Percentiles rank a stretch among this genome's conserved stretches.
phyloP scores from a whole-genome alignment of 352 stramenopile species.

The Phytophthora constricta region DNA sequence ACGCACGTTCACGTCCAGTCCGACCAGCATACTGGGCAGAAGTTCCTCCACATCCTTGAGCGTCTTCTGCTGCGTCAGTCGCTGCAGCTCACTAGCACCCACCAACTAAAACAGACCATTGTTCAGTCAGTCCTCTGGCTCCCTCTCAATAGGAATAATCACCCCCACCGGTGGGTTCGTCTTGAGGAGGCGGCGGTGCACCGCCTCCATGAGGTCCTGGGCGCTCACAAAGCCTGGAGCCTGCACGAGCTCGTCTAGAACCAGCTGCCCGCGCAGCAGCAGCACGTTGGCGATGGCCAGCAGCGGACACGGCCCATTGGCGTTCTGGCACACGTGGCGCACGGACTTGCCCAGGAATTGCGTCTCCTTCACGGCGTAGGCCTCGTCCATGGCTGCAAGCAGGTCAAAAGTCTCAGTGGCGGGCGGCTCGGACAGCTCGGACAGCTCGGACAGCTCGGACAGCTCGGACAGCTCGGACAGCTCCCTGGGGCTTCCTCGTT shows the following conservation, averaged over 20 bases:
- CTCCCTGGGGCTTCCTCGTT: background rate
- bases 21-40: constrained; percentile 94
- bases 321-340: constrained; percentile 96
- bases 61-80: constrained; percentile 83
- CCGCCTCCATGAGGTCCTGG: constrained; percentile 90
- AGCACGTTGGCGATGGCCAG: constrained; percentile 97
- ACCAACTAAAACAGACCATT: constrained; percentile 39
- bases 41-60: constrained; percentile 91
- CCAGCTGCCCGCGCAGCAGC: constrained; percentile 91
- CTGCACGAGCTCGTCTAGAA: constrained; percentile 65
- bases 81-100: constrained; percentile 56
- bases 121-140: constrained; percentile 3
- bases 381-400: constrained; percentile 75
- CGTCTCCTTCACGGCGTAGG: constrained; percentile 83
- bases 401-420: too few relatives aligned
- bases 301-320: constrained; percentile 98
- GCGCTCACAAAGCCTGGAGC: constrained; percentile 85
- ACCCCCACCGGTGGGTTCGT: constrained; percentile 72
- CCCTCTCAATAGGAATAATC: background rate
- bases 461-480: background rate
- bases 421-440: too few relatives aligned
- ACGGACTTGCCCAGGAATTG: constrained; percentile 83
- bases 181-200: constrained; percentile 89
- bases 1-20: constrained; percentile 98
- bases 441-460: too few relatives aligned